Conservation (phyloP, 345 rosid genomes). For the Adansonia digitata region DNA sequence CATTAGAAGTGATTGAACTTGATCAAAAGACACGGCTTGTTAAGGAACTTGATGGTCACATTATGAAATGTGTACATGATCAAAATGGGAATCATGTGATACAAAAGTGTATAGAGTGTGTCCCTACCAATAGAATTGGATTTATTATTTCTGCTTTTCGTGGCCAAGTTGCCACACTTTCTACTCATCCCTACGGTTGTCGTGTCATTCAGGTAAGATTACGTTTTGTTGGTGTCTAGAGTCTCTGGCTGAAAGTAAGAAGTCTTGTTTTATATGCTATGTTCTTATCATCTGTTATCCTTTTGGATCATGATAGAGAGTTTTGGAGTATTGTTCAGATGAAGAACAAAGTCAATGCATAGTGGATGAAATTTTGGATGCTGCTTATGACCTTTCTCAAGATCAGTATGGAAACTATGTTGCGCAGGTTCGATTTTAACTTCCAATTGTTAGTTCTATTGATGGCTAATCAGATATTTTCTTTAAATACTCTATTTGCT, state of each 20-base stretch:
- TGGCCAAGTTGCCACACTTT: slow-evolving; percentile 79
- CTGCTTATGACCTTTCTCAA: slow-evolving; percentile 73
- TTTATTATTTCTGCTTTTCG: slow-evolving; percentile 78
- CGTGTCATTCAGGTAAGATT: slow-evolving; percentile 86
- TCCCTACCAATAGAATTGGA: slow-evolving; percentile 68
- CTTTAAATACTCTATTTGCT: neutral
- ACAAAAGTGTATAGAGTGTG: slow-evolving; percentile 89
- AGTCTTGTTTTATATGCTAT: neutral
- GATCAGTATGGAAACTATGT: slow-evolving; percentile 99
- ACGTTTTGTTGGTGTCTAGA: slow-evolving; percentile 7
- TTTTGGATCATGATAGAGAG: slow-evolving; percentile 52
- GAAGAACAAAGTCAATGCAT: slow-evolving; percentile 70
- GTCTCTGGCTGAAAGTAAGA: slow-evolving; percentile 3
- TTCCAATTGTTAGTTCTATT: slow-evolving; percentile 7
- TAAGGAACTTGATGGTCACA: slow-evolving; percentile 86
- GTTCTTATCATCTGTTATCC: neutral
- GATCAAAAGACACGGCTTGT: slow-evolving; percentile 76
- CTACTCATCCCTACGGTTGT: slow-evolving; percentile 97
- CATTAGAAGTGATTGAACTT: slow-evolving; percentile 90
- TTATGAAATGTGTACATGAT: slow-evolving; percentile 88
- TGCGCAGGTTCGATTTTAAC: slow-evolving; percentile 61
- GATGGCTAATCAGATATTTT: neutral
- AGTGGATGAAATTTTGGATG: slow-evolving; percentile 86
- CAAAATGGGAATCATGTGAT: slow-evolving; percentile 98
- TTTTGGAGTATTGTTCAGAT: slow-evolving; percentile 88